phyloP scores from a whole-genome alignment of 352 stramenopile species.

The Pythium grandisporangium region DNA sequence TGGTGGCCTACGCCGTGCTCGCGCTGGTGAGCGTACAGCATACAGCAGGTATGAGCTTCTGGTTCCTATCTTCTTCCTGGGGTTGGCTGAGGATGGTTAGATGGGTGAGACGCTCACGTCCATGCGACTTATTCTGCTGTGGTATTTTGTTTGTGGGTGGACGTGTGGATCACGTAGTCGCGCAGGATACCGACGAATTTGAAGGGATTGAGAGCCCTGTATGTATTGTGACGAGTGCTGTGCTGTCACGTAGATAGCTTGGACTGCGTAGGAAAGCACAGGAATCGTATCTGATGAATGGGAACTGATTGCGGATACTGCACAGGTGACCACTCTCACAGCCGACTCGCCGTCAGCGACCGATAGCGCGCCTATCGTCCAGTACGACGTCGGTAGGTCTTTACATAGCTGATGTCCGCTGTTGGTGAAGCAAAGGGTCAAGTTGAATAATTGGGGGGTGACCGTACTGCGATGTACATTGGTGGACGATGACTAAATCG shows the following conservation, averaged over 20 bases:
- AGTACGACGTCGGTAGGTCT: not conserved
- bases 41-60: slow-evolving; percentile 4
- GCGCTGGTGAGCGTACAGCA: slow-evolving; percentile 10
- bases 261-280: too few species aligned
- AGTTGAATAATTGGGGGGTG: too few species aligned
- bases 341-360: slow-evolving; percentile 1
- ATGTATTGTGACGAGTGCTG: too few species aligned
- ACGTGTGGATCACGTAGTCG: slow-evolving; percentile 1
- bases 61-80: not conserved
- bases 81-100: not conserved
- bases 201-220: slow-evolving; percentile 15
- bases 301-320: not conserved
- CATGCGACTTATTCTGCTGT: too few species aligned
- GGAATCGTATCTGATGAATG: too few species aligned
- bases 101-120: too few species aligned
- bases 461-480: too few species aligned
- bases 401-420: too few species aligned
- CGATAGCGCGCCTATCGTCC: not conserved
- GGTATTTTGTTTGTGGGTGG: too few species aligned
- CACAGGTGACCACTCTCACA: slow-evolving; percentile 8
- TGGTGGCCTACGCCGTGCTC: slow-evolving; percentile 14
- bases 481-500: too few species aligned
- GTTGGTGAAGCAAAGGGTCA: too few species aligned
- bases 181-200: slow-evolving; percentile 18
- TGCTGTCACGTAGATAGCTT: too few species aligned